Conservation (phyloP, 148 eudicot genomes). For the Rhododendron ferrugineum region DNA sequence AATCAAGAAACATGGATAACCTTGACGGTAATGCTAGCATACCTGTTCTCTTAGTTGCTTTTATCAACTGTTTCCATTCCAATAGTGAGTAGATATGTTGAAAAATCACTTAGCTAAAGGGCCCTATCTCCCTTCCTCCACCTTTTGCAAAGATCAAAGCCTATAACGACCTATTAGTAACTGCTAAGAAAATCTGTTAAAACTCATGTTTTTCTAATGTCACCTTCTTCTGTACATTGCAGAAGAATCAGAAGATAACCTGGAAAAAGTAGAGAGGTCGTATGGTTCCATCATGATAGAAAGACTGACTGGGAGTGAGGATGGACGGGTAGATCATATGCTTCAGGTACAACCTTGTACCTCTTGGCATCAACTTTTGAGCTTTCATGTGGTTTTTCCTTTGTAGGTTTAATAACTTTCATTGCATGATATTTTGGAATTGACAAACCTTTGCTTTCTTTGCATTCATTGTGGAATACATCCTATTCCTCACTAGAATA, state of each 20-base stretch:
- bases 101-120: background rate
- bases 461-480: background rate
- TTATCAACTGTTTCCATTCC: background rate
- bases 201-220: background rate
- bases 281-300: conserved; percentile 96
- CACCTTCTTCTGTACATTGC: conserved; percentile 16
- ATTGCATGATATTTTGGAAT: background rate
- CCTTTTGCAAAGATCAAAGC: background rate
- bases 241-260: conserved; percentile 44
- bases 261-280: conserved; percentile 48
- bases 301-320: conserved; percentile 69
- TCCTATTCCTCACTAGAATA: background rate
- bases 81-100: background rate
- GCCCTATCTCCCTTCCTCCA: background rate
- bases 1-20: conserved; percentile 48
- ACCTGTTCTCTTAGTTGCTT: background rate
- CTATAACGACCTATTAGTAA: background rate
- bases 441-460: background rate
- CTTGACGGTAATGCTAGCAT: conserved; percentile 45
- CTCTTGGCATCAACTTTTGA: background rate
- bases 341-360: conserved; percentile 58
- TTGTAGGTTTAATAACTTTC: background rate
- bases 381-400: background rate
- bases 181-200: background rate
- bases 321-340: conserved; percentile 80